These are phyloP conservation scores for Microcos paniculata DNA, from an alignment of 345 rosid genomes.

Conservation along the genomic window DNA sequence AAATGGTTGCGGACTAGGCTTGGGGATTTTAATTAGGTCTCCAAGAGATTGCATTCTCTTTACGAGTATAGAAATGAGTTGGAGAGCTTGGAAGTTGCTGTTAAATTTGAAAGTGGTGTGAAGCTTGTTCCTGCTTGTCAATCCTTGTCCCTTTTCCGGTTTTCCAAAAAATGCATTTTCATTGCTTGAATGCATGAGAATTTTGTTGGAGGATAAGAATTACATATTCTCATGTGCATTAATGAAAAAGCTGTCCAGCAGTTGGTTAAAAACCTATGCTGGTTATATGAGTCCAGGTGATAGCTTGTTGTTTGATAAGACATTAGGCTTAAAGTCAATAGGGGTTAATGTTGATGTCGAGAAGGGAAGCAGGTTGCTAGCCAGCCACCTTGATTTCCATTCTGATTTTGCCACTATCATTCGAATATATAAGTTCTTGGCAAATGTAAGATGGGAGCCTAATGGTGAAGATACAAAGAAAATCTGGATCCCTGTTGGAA, in stretches of 20 bases:
- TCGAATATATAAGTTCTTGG: constrained; percentile 51
- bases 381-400: constrained; percentile 33
- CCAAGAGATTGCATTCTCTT: constrained; percentile 60
- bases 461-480: constrained; percentile 9
- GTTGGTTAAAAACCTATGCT: constrained; percentile 57
- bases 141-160: constrained; percentile 44
- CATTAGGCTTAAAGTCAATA: constrained; percentile 40
- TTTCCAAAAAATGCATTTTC: constrained; percentile 35
- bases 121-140: constrained; percentile 40
- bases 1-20: constrained; percentile 63
- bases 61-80: constrained; percentile 49
- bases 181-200: constrained; percentile 44
- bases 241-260: constrained; percentile 29
- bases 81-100: constrained; percentile 39
- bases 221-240: constrained; percentile 33
- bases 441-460: constrained; percentile 32
- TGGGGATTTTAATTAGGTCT: constrained; percentile 49
- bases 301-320: constrained; percentile 43
- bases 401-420: constrained; percentile 41
- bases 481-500: constrained; percentile 61
- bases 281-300: constrained; percentile 54
- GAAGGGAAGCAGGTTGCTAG: constrained; percentile 37
- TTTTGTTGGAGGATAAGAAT: constrained; percentile 25
- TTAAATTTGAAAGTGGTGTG: constrained; percentile 46
- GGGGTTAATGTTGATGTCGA: constrained; percentile 43